Conservation (phyloP, 2,329 filamentous ascomycete species). For the Fusarium secorum region DNA sequence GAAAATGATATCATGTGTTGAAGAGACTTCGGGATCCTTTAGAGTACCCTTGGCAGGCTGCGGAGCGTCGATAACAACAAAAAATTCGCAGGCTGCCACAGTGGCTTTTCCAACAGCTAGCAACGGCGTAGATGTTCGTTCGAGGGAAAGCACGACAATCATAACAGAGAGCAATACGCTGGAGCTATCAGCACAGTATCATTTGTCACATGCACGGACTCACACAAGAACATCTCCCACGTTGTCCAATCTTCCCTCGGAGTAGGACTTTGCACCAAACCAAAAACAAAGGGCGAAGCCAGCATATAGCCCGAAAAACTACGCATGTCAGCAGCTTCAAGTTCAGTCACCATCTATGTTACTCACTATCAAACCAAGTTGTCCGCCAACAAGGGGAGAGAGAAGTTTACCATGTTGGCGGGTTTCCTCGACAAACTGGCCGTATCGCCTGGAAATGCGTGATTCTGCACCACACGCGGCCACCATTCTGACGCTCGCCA, state of each 20-base stretch:
- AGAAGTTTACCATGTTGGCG: slow-evolving; percentile 57
- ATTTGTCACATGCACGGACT: slow-evolving; percentile 34
- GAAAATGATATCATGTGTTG: slow-evolving; percentile 56
- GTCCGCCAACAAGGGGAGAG: slow-evolving; percentile 59
- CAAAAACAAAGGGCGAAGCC: slow-evolving; percentile 68
- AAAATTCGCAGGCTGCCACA: slow-evolving; percentile 66
- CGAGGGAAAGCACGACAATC: slow-evolving; percentile 64
- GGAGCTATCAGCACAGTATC: not conserved
- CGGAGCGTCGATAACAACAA: slow-evolving; percentile 61
- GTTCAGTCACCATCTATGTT: too few species aligned
- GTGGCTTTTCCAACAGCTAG: slow-evolving; percentile 66
- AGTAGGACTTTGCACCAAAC: slow-evolving; percentile 64
- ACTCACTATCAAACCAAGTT: slow-evolving; percentile 57
- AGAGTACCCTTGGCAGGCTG: slow-evolving; percentile 48
- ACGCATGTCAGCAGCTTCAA: not conserved
- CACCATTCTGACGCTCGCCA: slow-evolving; percentile 68
- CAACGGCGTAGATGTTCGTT: slow-evolving; percentile 64
- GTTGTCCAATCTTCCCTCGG: slow-evolving; percentile 55
- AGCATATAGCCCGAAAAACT: slow-evolving; percentile 62
- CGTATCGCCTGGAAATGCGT: slow-evolving; percentile 62
- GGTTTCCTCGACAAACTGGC: slow-evolving; percentile 63
- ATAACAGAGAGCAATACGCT: slow-evolving; percentile 65
- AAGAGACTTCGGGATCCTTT: slow-evolving; percentile 49
- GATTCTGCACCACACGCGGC: slow-evolving; percentile 68
- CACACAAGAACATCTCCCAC: slow-evolving; percentile 65